Evolutionary conservation across 129 eudicot genomes (phyloP), one percentile per base, ranked within the genome.

Genomic region (Tagetes erecta): DNA sequence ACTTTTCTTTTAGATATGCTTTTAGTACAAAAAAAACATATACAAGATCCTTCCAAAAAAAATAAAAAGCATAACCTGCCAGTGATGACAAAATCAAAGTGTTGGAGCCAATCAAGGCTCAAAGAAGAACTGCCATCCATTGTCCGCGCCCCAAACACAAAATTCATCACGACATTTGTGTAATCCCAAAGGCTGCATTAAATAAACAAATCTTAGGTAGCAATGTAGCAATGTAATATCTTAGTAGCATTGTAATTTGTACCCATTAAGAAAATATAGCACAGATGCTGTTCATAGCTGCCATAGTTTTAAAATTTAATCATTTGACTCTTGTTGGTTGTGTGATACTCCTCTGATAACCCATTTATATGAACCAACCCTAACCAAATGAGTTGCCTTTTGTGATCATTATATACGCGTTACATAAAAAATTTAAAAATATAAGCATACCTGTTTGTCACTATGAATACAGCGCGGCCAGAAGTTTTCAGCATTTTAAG

Each of bases 151-250:
- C 87, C 88, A 80, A 88, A 90, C n/a, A 94, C 92, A 83, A 88
- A 94, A 82, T 86, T 94, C 98, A 94, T 94, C 66, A 94, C 98
- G 3, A 94, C 83, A 72, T 94, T 90, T 73, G 98, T 90, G 66
- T 94, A 94, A 67, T 94, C 98, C 98, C 98, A 94, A n/a, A 94
- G 81, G 87, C 98, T 94, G 97, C 92, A 90, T 36, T 56, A 72
- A 11, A 81, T 64, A 74, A 46, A 81, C 42, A 12, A 55, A 33
- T 45, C 46, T 64, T 70, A 72, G 63, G 44, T 51, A 64, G 56
- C 57, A 52, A 14, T 5, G n/a, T 68, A 39, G 14, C 27, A 20
- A 20, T 20, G 27, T 20, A 20, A 20, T 20, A 20, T 20, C 27
- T 20, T 20, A 20, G 27, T 20, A 20, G 27, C 27, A 20, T 20